Percentiles rank a stretch among this genome's conserved stretches.
Conservation (phyloP, 2,329 filamentous ascomycete species). For the Trichoderma semiorbis region DNA sequence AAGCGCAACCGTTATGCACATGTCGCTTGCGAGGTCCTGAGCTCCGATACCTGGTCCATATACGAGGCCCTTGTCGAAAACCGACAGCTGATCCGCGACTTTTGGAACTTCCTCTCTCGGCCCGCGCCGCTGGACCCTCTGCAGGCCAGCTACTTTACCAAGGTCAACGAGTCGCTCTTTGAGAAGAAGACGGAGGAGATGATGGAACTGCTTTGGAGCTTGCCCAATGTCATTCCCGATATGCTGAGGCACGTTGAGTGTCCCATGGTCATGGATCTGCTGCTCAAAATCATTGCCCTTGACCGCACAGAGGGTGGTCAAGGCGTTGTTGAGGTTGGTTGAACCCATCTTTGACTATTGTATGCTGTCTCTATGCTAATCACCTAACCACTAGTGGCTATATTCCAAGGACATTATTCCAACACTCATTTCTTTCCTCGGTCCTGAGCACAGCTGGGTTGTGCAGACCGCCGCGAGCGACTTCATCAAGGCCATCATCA, state of each 20-base stretch:
- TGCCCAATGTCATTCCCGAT: constrained; percentile 76
- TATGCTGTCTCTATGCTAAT: constrained; percentile 17
- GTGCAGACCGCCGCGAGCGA: constrained; percentile 96
- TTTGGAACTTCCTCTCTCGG: constrained; percentile 86
- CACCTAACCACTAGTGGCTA: constrained; percentile 65
- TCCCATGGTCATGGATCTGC: constrained; percentile 95
- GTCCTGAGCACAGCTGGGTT: constrained; percentile 78
- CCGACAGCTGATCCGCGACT: constrained; percentile 70
- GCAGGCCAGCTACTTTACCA: constrained; percentile 96
- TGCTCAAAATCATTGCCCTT: constrained; percentile 94
- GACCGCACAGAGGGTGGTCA: constrained; percentile 89
- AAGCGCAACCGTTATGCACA: constrained; percentile 91
- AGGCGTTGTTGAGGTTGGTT: constrained; percentile 83
- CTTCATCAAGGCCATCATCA: constrained; percentile 98
- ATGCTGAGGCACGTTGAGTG: constrained; percentile 94
- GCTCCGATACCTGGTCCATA: constrained; percentile 96
- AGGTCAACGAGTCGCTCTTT: constrained; percentile 95
- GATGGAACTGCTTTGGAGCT: constrained; percentile 80
- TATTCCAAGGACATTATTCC: constrained; percentile 87
- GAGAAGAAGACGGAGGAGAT: constrained; percentile 99
- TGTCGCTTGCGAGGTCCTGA: constrained; percentile 86
- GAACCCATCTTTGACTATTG: not conserved
- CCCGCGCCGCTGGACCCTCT: constrained; percentile 85
- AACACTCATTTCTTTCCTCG: constrained; percentile 79
- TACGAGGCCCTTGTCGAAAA: constrained; percentile 89